phyloP scores from a whole-genome alignment of 139 green algal species.

The Coelastrella sp. region DNA sequence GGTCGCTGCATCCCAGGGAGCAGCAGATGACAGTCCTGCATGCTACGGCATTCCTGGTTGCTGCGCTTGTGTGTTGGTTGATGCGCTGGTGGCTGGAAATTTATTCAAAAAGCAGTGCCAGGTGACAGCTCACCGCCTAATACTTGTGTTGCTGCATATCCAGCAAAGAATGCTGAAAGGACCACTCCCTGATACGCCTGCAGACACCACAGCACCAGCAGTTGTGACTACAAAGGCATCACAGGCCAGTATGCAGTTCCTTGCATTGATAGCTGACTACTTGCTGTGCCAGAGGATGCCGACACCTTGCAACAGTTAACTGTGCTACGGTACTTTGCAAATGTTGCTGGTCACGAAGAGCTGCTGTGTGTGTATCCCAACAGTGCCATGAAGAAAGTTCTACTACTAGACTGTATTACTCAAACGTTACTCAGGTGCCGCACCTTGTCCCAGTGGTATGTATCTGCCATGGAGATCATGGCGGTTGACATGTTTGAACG shows the following conservation, averaged over 20 bases:
- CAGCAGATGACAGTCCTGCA: too few relatives aligned
- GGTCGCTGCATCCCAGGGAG: too few relatives aligned
- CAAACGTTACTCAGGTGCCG: too few relatives aligned
- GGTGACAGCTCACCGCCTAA: conserved; percentile 47
- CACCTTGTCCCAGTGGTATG: conserved; percentile 80
- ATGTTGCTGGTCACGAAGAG: too few relatives aligned
- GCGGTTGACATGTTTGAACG: conserved; percentile 83
- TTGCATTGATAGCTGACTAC: neutral
- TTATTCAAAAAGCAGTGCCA: neutral
- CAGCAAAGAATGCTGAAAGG: conserved; percentile 83
- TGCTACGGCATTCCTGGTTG: too few relatives aligned
- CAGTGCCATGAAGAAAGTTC: neutral
- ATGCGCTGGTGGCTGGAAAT: neutral
- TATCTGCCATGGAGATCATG: conserved; percentile 80
- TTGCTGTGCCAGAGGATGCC: neutral
- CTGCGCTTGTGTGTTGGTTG: neutral
- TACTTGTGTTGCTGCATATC: conserved; percentile 81
- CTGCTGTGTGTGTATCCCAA: neutral
- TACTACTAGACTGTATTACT: neutral
- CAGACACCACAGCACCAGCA: neutral
- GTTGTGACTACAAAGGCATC: neutral
- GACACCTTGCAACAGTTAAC: too few relatives aligned
- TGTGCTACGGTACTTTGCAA: too few relatives aligned
- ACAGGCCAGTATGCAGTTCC: neutral
- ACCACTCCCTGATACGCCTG: conserved; percentile 72